These are phyloP conservation scores for Pinus tabuliformis DNA, from an alignment of 75 land plant species.

Conservation along the genomic window DNA sequence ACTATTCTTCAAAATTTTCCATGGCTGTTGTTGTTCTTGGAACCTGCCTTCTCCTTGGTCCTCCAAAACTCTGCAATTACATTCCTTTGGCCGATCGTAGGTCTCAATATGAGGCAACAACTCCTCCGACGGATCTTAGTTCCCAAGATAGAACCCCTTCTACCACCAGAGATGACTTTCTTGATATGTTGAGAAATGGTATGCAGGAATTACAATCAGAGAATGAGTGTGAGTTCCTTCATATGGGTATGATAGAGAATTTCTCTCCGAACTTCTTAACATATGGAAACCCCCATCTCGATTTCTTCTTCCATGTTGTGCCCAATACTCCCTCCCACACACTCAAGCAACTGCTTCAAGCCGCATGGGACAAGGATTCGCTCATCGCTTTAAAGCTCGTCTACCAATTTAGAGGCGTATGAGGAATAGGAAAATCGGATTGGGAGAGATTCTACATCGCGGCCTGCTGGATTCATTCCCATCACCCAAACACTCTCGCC, in stretches of 20 bases:
- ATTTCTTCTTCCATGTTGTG: constrained; percentile 80
- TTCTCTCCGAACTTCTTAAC: constrained; percentile 51
- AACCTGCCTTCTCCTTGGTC: background rate
- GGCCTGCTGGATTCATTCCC: constrained; percentile 58
- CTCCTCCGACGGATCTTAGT: no score
- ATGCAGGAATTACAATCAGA: background rate
- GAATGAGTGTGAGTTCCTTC: background rate
- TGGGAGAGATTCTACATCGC: constrained; percentile 60
- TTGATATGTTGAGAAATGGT: no score
- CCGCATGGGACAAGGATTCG: constrained; percentile 56
- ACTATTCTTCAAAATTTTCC: background rate
- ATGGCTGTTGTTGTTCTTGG: background rate
- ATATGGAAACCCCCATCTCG: constrained; percentile 59
- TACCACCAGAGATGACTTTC: no score
- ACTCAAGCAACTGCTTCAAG: constrained; percentile 16
- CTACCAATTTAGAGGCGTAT: constrained; percentile 64
- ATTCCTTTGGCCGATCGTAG: background rate
- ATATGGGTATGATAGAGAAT: constrained; percentile 53
- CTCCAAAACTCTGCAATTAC: constrained; percentile 2
- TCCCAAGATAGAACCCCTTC: no score
- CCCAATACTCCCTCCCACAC: constrained; percentile 35
- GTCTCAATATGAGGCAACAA: background rate
- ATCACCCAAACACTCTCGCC: constrained; percentile 61
- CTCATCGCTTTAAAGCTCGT: constrained; percentile 64
- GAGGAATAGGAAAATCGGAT: constrained; percentile 78